These are phyloP conservation scores for Orbilia brochopaga DNA, from an alignment of 2,329 filamentous ascomycete species.

Conservation along the genomic window DNA sequence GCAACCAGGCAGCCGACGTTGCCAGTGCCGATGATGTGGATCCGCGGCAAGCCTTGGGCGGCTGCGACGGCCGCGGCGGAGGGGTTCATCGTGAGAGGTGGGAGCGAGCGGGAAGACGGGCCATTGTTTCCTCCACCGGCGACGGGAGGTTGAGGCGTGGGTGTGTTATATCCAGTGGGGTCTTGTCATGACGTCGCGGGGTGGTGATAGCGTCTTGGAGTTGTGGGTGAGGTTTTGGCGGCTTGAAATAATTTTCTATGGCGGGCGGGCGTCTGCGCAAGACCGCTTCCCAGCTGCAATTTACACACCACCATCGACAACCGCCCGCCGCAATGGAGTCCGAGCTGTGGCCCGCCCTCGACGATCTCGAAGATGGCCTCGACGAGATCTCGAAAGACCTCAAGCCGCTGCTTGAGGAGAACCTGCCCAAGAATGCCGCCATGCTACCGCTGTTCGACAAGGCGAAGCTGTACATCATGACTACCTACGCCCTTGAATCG, in stretches of 20 bases:
- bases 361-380: slow-evolving; percentile 77
- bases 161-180: slow-evolving; percentile 41
- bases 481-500: slow-evolving; percentile 88
- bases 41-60: slow-evolving; percentile 58
- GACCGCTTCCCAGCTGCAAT: slow-evolving; percentile 4
- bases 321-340: slow-evolving; percentile 52
- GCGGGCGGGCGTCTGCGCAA: too few relatives aligned
- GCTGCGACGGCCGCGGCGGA: slow-evolving; percentile 10
- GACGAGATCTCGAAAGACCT: slow-evolving; percentile 78
- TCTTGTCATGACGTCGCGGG: neutral
- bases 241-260: slow-evolving; percentile 44
- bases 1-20: slow-evolving; percentile 83
- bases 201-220: slow-evolving; percentile 4
- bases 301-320: neutral
- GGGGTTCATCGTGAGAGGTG: slow-evolving; percentile 55
- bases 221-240: slow-evolving; percentile 15
- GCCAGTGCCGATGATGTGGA: slow-evolving; percentile 80
- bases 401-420: slow-evolving; percentile 71
- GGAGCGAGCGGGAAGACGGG: slow-evolving; percentile 55
- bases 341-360: slow-evolving; percentile 71
- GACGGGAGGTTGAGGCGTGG: too few relatives aligned
- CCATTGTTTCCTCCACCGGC: slow-evolving; percentile 58
- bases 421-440: slow-evolving; percentile 71
- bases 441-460: slow-evolving; percentile 91
- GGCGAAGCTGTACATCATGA: slow-evolving; percentile 88